Evolutionary conservation across 2,329 filamentous ascomycete genomes (phyloP), one percentile per base, ranked within the genome.

Genomic region (Talaromyces piceae): DNA sequence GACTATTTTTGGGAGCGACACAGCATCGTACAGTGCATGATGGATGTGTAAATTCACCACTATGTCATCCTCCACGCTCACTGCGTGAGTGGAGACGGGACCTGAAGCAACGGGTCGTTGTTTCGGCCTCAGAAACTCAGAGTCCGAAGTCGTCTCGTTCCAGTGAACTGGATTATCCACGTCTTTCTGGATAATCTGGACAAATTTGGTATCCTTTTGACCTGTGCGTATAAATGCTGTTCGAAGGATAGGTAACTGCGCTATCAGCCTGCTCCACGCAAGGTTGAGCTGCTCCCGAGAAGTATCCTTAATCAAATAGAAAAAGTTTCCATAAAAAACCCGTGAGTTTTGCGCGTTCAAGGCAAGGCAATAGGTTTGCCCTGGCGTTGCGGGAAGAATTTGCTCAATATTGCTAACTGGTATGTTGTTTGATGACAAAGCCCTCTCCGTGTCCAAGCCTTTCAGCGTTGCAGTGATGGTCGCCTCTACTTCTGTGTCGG

Each of bases 11-110:
- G 83, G 80, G 4, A 96, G 72, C 59, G 87, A 93, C 54, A 94
- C 77, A 5, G 84, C 90, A 64, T 96, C 91, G 62, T 96, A 97
- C 0, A 96, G 74, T 0, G 87, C 87, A 64, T 97, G 91, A 56
- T 95, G 90, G 4, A 96, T 84, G 23, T 74, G 74, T 4, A 89
- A 72, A 2, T 77, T 69, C 43, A 69, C 51, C 6, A 58, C 54
- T 57, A 69, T 73, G 13, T 66, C 65, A 22, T 50, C 51, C 2
- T 55, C n/a, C 1, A 55, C 61, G 44, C 63, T 58, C 20, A 60
- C 63, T 5, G 64, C 68, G 53, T 68, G 65, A 5, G 77, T 56
- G 47, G 64, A 60, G 11, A 63, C 69, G 5, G 62, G 61, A 8
- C 59, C 54, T 13, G 57, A 54, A 26, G 53, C 49, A 45, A 58